phyloP scores from a whole-genome alignment of 1,284 basidiomycete genomes.

The Clitocybe nebularis region DNA sequence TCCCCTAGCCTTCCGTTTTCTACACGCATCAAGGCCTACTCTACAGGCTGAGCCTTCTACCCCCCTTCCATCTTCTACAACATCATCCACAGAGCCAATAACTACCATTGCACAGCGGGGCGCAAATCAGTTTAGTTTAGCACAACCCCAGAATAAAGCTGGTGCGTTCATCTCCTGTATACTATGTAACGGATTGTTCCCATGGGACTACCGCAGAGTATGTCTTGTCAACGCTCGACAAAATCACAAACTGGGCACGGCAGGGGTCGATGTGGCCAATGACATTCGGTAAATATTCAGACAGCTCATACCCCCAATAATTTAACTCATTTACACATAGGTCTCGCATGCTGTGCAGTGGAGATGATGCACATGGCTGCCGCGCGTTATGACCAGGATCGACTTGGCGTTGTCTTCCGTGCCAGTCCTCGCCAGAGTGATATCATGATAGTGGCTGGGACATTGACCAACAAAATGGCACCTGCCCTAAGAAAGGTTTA shows the following conservation, averaged over 20 bases:
- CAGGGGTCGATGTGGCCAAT: slow-evolving; percentile 99
- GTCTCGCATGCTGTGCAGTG: slow-evolving; percentile 97
- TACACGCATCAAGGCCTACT: slow-evolving; percentile 49
- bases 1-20: slow-evolving; percentile 43
- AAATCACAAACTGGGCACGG: slow-evolving; percentile 96
- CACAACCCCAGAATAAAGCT: slow-evolving; percentile 86
- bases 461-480: slow-evolving; percentile 99
- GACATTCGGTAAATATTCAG: slow-evolving; percentile 73
- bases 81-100: slow-evolving; percentile 49
- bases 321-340: slow-evolving; percentile 33
- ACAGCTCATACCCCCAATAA: slow-evolving; percentile 5
- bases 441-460: slow-evolving; percentile 99
- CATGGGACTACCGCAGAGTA: slow-evolving; percentile 62
- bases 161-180: slow-evolving; percentile 48
- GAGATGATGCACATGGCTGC: slow-evolving; percentile 99
- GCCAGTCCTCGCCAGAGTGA: slow-evolving; percentile 97
- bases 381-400: slow-evolving; percentile 97
- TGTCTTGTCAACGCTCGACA: slow-evolving; percentile 94
- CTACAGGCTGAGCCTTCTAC: slow-evolving; percentile 31
- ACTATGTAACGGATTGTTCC: slow-evolving; percentile 1
- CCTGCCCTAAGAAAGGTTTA: slow-evolving; percentile 94
- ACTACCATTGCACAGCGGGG: slow-evolving; percentile 69
- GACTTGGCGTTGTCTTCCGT: slow-evolving; percentile 97
- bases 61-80: slow-evolving; percentile 36
- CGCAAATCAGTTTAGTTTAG: slow-evolving; percentile 82